Base-by-base conservation (phyloP, 495 filamentous ascomycete species). In the Aspergillus sclerotioniger region DNA sequence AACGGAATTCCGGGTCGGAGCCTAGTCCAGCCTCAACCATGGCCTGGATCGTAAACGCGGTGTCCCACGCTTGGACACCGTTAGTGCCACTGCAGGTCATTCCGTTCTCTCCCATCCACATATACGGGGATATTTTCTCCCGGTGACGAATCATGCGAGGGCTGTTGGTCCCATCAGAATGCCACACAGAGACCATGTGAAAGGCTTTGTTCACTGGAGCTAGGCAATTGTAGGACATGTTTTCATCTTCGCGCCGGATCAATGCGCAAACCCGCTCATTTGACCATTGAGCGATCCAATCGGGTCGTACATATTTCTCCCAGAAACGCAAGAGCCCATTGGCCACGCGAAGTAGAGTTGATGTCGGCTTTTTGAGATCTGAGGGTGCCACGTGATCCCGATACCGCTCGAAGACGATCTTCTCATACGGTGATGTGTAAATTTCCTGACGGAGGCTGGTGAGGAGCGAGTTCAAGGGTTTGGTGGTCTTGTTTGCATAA, bases 51-150 rank as follows among this genome's bases (percentile, higher is more conserved):
- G 51, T 46, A 21, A 53, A 59, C 25, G 57, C 57, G 5, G 57
- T 59, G 20, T 59, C 57, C 57, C 57, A 59, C 19, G 33, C 51
- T 48, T 51, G 51, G 21, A 58, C 56, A 9, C 56, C 56, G 35
- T 59, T 50, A n/a, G 57, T 54, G 33, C 57, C 56, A 25, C 51
- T 58, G 6, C 35, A 48, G 15, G 51, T 37, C 47, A 58, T 52
- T 0, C 56, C 56, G n/a, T 52, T 39, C 21, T 41, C 33, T 20
- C 51, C 51, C 3, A 58, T 49, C 56, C 56, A 58, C 15, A 58
- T 37, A 19, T 51, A 58, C 13, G 51, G 47, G 21, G 51, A 39
- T 15, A 58, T 37, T 9, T 49, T 37, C 17, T 58, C 56, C 48
- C 56, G 51, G 20, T 54, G 57, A 45, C 57, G 41, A 3, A 44